Conservation (phyloP, 305 asterid species). For the Solanum hybrid region DNA sequence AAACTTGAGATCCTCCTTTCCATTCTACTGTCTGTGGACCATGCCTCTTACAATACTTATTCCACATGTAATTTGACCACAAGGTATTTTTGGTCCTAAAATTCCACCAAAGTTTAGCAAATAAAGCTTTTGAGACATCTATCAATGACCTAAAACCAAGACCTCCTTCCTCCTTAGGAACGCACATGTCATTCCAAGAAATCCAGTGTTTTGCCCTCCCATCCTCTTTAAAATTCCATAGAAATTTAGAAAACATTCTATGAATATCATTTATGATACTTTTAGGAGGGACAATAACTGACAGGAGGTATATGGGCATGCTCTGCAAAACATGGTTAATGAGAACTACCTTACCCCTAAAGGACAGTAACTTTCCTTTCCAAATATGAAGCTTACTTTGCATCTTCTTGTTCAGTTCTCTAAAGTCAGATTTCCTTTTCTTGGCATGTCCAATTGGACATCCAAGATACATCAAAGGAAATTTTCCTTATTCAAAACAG, state of each 20-base stretch:
- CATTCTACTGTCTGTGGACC: neutral
- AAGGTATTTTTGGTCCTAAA: neutral
- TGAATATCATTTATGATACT: neutral
- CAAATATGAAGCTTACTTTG: too few species aligned
- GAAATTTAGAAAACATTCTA: neutral
- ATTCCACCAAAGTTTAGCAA: neutral
- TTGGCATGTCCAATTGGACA: too few species aligned
- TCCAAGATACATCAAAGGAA: too few species aligned
- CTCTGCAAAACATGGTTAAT: neutral
- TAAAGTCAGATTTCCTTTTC: too few species aligned
- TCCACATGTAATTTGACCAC: neutral
- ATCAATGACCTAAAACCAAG: neutral
- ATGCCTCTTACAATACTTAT: neutral
- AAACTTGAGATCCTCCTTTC: neutral
- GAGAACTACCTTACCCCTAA: neutral
- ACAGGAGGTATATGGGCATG: neutral
- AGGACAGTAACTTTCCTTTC: too few species aligned
- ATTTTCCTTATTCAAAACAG: too few species aligned
- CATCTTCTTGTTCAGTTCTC: too few species aligned
- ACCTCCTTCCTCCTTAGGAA: neutral
- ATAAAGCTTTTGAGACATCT: neutral
- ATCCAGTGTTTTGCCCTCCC: neutral
- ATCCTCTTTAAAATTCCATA: neutral
- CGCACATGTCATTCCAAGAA: neutral
- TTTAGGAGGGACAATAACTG: neutral